Base-by-base conservation (phyloP, 495 filamentous ascomycete genomes). In the Lepidopterella palustris region DNA sequence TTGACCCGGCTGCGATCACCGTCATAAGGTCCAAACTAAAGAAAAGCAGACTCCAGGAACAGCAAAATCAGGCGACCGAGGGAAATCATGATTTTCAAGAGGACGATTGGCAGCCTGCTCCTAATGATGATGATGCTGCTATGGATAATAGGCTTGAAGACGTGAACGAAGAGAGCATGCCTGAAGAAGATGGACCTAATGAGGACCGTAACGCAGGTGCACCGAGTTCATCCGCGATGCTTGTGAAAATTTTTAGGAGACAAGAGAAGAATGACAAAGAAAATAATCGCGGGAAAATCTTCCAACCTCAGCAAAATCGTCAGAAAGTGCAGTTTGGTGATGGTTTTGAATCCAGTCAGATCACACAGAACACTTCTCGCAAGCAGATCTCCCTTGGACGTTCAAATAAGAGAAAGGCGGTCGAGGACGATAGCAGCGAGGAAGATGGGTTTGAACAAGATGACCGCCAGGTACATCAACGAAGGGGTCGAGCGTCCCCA, bases 281-380 rank as follows among this genome's bases (percentile, higher is more conserved):
- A 39, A 59, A 61, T 24, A 55, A 62, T 31, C 59, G 63, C 24
- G 28, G 39, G 48, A 55, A 55, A 1, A 70, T 79, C 13, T 56
- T 75, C 15, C 78, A 79, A 63, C 68, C 53, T 8, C 76, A 80
- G 55, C 40, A 59, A 3, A 61, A 69, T 58, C 76, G 74, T 11
- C 40, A 61, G 29, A 51, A 68, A 20, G 54, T 77, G 21, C 42
- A 35, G 23, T 76, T 69, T 50, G 65, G 70, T 60, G 65, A 68
- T 18, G 64, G 60, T 0, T 63, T 63, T 42, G 29, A 63, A 10
- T 32, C 51, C 26, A 60, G 32, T 28, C 58, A 68, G 55, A 29
- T 21, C 9, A 10, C 65, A 63, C 48, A 63, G 68, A 31, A 58
- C 69, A 53, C 53, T 45, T 25, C 53, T 45, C 35, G 53, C 26